These are phyloP conservation scores for Cryphonectria nitschkei DNA, from an alignment of 2,329 filamentous ascomycete genomes.

Conservation along the genomic window DNA sequence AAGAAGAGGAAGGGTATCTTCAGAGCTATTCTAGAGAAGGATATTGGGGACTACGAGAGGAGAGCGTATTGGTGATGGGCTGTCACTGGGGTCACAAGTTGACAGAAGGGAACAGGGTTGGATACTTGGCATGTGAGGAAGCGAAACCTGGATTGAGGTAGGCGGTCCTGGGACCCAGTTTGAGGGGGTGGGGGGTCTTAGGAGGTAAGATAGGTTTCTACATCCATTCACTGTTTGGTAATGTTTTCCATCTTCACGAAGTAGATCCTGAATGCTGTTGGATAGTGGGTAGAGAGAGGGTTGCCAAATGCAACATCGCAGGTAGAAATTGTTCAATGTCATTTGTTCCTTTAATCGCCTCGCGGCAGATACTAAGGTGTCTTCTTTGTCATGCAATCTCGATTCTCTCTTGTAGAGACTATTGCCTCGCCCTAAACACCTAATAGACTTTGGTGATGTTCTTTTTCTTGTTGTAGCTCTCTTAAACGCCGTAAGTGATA, in stretches of 20 bases:
- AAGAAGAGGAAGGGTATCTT: no score
- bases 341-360: not conserved
- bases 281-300: not conserved
- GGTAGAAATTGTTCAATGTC: not conserved
- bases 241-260: not conserved
- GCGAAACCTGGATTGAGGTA: no score
- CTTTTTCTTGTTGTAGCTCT: not conserved
- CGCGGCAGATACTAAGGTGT: not conserved
- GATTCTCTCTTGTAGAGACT: not conserved
- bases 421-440: not conserved
- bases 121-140: not conserved
- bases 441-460: not conserved
- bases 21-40: no score
- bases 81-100: no score
- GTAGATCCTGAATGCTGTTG: not conserved
- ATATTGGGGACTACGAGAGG: not conserved
- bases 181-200: not conserved
- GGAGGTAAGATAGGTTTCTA: not conserved
- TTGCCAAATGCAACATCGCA: not conserved
- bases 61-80: not conserved
- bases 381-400: not conserved
- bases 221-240: not conserved
- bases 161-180: not conserved
- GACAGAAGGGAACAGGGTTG: not conserved
- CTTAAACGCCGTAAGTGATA: conserved; percentile 16